Evolutionary conservation across 768 basidiomycete genomes (phyloP).

Genomic region (Suillus cothurnatus): DNA sequence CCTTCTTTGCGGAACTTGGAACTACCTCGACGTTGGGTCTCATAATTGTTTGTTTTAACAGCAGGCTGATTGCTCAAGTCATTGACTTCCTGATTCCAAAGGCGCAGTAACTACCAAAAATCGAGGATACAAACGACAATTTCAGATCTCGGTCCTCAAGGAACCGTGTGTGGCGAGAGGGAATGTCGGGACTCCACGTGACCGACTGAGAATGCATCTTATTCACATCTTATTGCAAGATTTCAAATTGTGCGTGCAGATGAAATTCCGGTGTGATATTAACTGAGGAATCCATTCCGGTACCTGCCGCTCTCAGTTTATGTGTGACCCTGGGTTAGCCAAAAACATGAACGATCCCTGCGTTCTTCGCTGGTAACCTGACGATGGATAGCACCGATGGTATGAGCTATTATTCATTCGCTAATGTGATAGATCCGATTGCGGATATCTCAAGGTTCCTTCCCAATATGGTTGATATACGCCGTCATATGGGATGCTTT

Average conservation of each 20-base stretch:
- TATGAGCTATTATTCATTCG: constrained; percentile 66
- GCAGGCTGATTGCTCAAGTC: constrained; percentile 27
- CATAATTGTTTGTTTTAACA: constrained; percentile 19
- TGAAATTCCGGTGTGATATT: neutral
- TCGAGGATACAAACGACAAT: constrained; percentile 28
- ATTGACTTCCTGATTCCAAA: constrained; percentile 18
- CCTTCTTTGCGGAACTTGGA: constrained; percentile 24
- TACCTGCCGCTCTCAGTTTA: neutral
- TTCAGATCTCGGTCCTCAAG: constrained; percentile 15
- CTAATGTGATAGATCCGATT: constrained; percentile 82
- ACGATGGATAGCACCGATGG: constrained; percentile 16
- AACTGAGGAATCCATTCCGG: neutral
- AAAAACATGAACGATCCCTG: constrained; percentile 19
- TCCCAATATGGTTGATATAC: constrained; percentile 70
- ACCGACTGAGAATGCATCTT: neutral
- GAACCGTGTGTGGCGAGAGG: too few species aligned
- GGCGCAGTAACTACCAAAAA: constrained; percentile 15
- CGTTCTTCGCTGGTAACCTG: constrained; percentile 19
- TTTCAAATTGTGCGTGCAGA: neutral
- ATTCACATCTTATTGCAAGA: neutral
- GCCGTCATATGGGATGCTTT: constrained; percentile 49
- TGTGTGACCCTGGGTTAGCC: constrained; percentile 23
- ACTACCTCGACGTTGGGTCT: constrained; percentile 18
- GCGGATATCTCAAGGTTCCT: constrained; percentile 84
- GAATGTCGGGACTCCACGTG: too few species aligned